Evolutionary conservation across 2,329 filamentous ascomycete species (phyloP), one percentile per base, ranked within the genome.

Genomic region (Sclerotiophoma versabilis): DNA sequence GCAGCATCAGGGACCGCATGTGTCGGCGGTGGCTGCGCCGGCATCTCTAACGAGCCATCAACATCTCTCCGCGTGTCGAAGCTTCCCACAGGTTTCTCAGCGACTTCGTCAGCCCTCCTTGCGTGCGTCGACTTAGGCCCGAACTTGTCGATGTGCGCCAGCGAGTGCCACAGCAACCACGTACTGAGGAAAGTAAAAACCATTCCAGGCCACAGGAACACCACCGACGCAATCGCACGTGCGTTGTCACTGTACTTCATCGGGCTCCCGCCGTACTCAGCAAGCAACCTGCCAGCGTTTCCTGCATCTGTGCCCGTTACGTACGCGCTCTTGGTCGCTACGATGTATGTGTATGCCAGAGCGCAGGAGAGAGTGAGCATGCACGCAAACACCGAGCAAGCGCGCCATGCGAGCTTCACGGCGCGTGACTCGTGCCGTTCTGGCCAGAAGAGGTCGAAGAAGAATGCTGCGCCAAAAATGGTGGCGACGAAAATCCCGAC

Each of bases 401-500:
- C 75, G 62, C 78, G 82, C 84, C 83, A 86, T 0, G 82, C 80
- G n/a, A 79, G 60, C 42, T 80, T 79, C 3, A 85, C 82, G 17
- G 74, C 66, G 17, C 57, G 65, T 4, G 75, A 79, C 57, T 86
- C 83, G 9, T 75, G 67, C 41, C 83, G 77, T 45, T 83, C 82
- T 0, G 83, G 83, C 81, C 82, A 86, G 72, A 85, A 84, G 3
- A 86, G 78, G 63, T 86, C 84, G 70, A 86, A 85, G 75, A 86
- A 85, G 75, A 86, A 86, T 0, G 79, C 83, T 0, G 80, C 79
- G 19, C 83, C 83, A 62, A 86, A 86, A 62, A 86, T 81, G 38
- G 79, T 82, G 12, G 83, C 83, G 8, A 85, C 80, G 15, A 79
- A 82, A 26, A 86, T 76, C 17, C 84, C 83, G 7, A 82, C 79